Percentiles rank a stretch among this genome's conserved stretches.
Conservation (phyloP, 768 basidiomycete genomes). For the Zangia roseola region DNA sequence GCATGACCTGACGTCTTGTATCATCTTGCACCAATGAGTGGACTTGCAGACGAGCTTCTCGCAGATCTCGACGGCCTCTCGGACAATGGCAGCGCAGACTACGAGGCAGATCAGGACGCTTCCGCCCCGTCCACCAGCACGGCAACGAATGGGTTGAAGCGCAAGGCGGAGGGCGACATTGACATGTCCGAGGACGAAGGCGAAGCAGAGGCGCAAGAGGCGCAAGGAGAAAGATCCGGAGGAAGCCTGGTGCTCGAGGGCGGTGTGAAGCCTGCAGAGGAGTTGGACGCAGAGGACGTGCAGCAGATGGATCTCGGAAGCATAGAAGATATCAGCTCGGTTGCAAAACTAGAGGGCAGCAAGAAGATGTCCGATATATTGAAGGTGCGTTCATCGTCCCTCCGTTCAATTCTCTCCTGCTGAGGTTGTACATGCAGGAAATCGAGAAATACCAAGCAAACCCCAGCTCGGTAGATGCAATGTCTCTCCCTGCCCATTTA, state of each 20-base stretch:
- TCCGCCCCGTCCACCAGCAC: conserved; percentile 19
- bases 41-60: conserved; percentile 87
- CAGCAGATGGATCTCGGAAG: conserved; percentile 87
- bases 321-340: conserved; percentile 82
- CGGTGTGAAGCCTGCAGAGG: conserved; percentile 91
- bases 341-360: conserved; percentile 87
- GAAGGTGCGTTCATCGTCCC: conserved; percentile 46
- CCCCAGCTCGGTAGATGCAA: conserved; percentile 76
- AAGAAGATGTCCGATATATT: conserved; percentile 87
- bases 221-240: conserved; percentile 39
- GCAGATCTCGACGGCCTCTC: conserved; percentile 90
- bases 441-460: conserved; percentile 82
- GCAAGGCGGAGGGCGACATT: conserved; percentile 54
- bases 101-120: conserved; percentile 40
- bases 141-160: conserved; percentile 46
- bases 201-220: conserved; percentile 40
- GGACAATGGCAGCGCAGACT: conserved; percentile 55
- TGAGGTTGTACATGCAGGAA: conserved; percentile 51
- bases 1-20: not conserved
- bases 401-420: not conserved
- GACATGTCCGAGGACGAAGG: conserved; percentile 60
- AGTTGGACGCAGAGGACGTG: conserved; percentile 91
- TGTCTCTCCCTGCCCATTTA: conserved; percentile 77
- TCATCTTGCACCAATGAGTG: conserved; percentile 53
- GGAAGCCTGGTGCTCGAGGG: conserved; percentile 76